Conservation (phyloP, 345 rosid species). For the Gossypium stocksii region DNA sequence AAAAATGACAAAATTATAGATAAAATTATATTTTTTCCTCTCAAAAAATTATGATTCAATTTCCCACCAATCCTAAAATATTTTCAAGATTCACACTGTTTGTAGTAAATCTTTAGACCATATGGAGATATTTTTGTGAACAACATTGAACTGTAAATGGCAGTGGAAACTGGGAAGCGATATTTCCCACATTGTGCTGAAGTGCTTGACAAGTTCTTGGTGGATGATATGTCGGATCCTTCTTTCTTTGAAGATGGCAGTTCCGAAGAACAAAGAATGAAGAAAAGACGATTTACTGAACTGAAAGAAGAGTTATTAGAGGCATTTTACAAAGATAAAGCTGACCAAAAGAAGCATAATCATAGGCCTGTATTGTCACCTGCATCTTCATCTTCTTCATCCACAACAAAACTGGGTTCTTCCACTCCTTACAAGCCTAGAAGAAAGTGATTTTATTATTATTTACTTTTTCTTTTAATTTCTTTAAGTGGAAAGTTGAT, state of each 20-base stretch:
- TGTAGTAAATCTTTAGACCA: too few species aligned
- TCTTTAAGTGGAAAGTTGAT: background rate
- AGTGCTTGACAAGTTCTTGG: slow-evolving; percentile 36
- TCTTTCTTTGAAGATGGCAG: slow-evolving; percentile 34
- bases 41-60: too few species aligned
- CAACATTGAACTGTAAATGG: slow-evolving; percentile 10
- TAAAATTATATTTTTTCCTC: too few species aligned
- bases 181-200: slow-evolving; percentile 44
- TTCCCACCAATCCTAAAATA: too few species aligned
- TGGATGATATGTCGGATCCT: slow-evolving; percentile 28
- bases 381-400: slow-evolving; percentile 26
- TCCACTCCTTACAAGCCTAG: slow-evolving; percentile 1
- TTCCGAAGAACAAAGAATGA: slow-evolving; percentile 34
- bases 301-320: slow-evolving; percentile 38
- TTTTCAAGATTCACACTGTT: too few species aligned
- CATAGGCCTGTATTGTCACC: slow-evolving; percentile 14
- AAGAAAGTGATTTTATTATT: background rate
- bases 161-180: slow-evolving; percentile 40
- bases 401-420: slow-evolving; percentile 24
- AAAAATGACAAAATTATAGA: too few species aligned
- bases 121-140: background rate
- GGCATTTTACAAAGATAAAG: slow-evolving; percentile 45
- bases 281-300: slow-evolving; percentile 38
- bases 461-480: background rate
- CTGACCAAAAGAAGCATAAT: slow-evolving; percentile 9